Percentiles rank a stretch among this genome's conserved stretches.
Conservation (phyloP, 352 stramenopile genomes). For the Phytophthora capsici region DNA sequence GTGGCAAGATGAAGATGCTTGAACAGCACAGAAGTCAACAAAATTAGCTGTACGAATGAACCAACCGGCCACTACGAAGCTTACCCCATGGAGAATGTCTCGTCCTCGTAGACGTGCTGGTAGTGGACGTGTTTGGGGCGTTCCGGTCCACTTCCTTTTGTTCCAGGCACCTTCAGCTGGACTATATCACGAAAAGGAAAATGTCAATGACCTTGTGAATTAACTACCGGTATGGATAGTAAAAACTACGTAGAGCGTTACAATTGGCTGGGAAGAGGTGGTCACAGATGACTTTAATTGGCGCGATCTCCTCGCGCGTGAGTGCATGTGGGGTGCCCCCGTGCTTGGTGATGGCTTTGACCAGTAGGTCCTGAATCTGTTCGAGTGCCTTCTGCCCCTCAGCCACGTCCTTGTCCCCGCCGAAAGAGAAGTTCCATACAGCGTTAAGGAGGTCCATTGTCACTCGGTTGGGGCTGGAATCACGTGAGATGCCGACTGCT, state of each 20-base stretch:
- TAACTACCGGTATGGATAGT: neutral
- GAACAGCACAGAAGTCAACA: neutral
- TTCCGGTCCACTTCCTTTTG: slow-evolving; percentile 7
- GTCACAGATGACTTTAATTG: slow-evolving; percentile 74
- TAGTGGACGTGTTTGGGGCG: slow-evolving; percentile 59
- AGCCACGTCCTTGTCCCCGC: slow-evolving; percentile 36
- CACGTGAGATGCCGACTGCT: slow-evolving; percentile 1
- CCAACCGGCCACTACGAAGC: neutral
- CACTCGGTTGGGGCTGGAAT: neutral
- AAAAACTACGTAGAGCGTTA: slow-evolving; percentile 25
- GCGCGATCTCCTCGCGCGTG: slow-evolving; percentile 57
- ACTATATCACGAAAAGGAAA: slow-evolving; percentile 42
- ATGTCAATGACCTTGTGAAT: neutral
- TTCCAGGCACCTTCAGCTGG: slow-evolving; percentile 53
- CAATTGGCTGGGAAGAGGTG: slow-evolving; percentile 71
- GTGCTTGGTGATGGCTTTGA: slow-evolving; percentile 44
- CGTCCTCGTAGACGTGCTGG: slow-evolving; percentile 84
- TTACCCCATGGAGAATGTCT: slow-evolving; percentile 83
- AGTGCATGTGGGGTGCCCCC: slow-evolving; percentile 50
- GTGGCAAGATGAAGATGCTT: slow-evolving; percentile 89
- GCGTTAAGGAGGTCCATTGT: slow-evolving; percentile 58
- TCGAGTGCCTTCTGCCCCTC: slow-evolving; percentile 51
- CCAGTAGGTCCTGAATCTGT: slow-evolving; percentile 55
- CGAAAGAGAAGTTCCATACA: slow-evolving; percentile 51
- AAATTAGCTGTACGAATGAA: neutral